Evolutionary conservation across 352 stramenopile species (phyloP), one percentile per base, ranked within the genome.

Genomic region (Globisporangium megalacanthum): DNA sequence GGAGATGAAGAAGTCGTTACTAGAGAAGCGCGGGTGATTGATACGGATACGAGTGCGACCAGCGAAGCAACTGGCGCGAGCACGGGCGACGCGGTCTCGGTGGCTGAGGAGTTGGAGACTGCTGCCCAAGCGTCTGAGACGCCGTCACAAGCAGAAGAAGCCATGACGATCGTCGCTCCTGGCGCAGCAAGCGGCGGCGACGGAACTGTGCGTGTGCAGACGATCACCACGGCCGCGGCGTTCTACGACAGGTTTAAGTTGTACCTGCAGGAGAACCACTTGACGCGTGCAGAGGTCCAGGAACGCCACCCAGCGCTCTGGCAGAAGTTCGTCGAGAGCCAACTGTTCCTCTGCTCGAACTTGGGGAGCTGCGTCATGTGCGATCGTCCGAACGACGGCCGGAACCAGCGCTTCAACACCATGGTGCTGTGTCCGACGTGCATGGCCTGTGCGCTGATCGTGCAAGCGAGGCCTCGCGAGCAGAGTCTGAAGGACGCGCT

Each of bases 341-440:
- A 52, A 45, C 31, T 83, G n/a, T 41, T 52, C 4, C 13, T 70
- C 33, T 50, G 63, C 17, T 46, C 55, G 6, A 41, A 58, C 3
- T 55, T 73, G 36, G 54, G 65, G 11, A 36, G 36, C 35, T 87
- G 77, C 25, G 64, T 63, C 56, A 50, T 81, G 47, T 87, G 77
- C 49, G 67, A 68, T 2, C 42, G 60, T 29, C 65, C 66, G 9
- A 80, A 82, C 46, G 58, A 70, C 52, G 75, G 70, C 6, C 50
- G 52, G 39, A 71, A 85, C 36, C 77, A 88, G 55, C 70, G 75
- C 2, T 66, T 86, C 37, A 88, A 86, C 49, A 68, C 68, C 9
- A 68, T 66, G 29, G 70, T 80, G n/a, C 44, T 88, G 35, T 88
- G 77, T 66, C 48, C 70, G 25, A 49, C 47, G 1, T 88, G 77